Conservation (phyloP, 225 moss, liverwort and hornwort species). For the Polytrichum commune region DNA sequence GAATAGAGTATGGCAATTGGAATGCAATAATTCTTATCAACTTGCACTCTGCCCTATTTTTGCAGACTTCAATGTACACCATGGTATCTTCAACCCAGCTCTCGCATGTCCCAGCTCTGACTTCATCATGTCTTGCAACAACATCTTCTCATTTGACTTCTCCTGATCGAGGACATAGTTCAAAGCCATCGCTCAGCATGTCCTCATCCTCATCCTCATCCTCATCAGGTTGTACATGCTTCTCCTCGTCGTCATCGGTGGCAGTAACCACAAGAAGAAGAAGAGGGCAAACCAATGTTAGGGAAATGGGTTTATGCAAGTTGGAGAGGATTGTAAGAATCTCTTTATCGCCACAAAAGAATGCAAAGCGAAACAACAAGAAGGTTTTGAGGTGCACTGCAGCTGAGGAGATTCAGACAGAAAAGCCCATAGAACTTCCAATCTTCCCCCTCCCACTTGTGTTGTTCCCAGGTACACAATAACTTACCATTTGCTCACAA, state of each 20-base stretch:
- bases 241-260: background rate
- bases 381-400: constrained; percentile 32
- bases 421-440: constrained; percentile 80
- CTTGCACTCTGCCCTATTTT: background rate
- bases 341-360: constrained; percentile 12
- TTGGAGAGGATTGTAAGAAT: constrained; percentile 4
- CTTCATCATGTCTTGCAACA: constrained; percentile 16
- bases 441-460: constrained; percentile 95
- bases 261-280: too few species aligned
- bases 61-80: constrained; percentile 51
- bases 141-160: constrained; percentile 20
- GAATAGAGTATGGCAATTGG: too few species aligned
- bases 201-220: too few species aligned
- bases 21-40: background rate
- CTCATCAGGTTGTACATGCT: background rate
- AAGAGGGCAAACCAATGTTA: background rate
- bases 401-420: constrained; percentile 49
- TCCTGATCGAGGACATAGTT: background rate
- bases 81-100: constrained; percentile 44
- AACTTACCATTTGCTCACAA: too few species aligned
- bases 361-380: constrained; percentile 2
- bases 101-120: constrained; percentile 17
- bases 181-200: too few species aligned
- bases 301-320: background rate
- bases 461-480: constrained; percentile 67